These are phyloP conservation scores for Saprolegnia parasitica DNA, from an alignment of 352 stramenopile species.

Conservation along the genomic window DNA sequence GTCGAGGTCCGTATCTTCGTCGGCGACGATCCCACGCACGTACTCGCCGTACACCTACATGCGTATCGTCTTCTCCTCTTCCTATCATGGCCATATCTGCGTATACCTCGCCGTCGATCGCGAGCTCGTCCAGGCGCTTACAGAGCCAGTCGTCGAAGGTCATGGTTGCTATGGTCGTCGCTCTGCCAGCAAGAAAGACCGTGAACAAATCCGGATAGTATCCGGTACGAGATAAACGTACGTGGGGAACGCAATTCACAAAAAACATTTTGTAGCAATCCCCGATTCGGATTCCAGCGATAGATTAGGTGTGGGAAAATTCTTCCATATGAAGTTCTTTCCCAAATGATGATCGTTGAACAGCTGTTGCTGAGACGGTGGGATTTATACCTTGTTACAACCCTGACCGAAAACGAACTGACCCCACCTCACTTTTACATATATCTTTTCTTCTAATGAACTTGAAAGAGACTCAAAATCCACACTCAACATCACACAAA, in stretches of 20 bases:
- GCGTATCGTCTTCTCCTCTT: slow-evolving; percentile 27
- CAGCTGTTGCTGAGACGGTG: slow-evolving; percentile 27
- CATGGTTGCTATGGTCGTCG: background rate
- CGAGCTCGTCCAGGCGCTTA: slow-evolving; percentile 3
- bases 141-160: slow-evolving; percentile 17
- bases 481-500: too few species aligned
- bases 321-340: slow-evolving; percentile 29
- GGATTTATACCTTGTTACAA: slow-evolving; percentile 30
- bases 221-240: background rate
- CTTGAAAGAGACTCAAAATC: too few species aligned
- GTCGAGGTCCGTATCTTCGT: slow-evolving; percentile 64
- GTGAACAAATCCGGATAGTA: background rate
- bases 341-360: slow-evolving; percentile 29
- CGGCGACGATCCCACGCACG: slow-evolving; percentile 53
- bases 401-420: slow-evolving; percentile 27
- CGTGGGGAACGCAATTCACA: background rate
- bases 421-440: slow-evolving; percentile 22
- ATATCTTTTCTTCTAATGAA: background rate
- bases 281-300: background rate
- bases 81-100: background rate
- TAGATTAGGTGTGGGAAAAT: slow-evolving; percentile 26
- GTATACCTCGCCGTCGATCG: slow-evolving; percentile 18
- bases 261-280: background rate
- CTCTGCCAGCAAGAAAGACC: background rate
- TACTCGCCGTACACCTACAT: slow-evolving; percentile 83